These are phyloP conservation scores for Allium fistulosum DNA, from an alignment of 106 monocot species.

Conservation along the genomic window DNA sequence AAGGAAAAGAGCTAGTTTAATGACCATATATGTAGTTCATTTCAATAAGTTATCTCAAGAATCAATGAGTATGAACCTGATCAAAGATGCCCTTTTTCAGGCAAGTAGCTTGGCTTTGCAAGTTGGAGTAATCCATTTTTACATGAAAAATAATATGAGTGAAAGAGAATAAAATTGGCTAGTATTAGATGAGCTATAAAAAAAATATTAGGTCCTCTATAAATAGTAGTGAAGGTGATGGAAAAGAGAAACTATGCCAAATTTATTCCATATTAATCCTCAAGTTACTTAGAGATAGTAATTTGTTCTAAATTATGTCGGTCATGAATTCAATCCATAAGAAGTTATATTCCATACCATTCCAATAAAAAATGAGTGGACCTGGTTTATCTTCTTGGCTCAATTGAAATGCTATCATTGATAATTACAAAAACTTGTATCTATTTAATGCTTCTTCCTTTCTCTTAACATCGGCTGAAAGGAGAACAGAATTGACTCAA, in stretches of 20 bases:
- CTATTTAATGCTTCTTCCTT: too few relatives aligned
- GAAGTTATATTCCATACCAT: background rate
- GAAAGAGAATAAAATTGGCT: too few relatives aligned
- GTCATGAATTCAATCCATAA: background rate
- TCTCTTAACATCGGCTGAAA: too few relatives aligned
- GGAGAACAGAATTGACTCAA: too few relatives aligned
- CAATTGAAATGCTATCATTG: too few relatives aligned
- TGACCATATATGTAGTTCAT: too few relatives aligned
- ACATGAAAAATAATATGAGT: background rate
- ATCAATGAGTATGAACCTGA: slow-evolving; percentile 54
- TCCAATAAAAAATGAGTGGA: background rate
- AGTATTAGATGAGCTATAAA: background rate
- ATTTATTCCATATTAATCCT: slow-evolving; percentile 1
- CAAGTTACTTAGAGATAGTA: slow-evolving; percentile 1
- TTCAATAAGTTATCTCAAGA: too few relatives aligned
- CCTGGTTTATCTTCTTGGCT: too few relatives aligned
- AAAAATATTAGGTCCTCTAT: slow-evolving; percentile 4
- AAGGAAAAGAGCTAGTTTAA: too few relatives aligned
- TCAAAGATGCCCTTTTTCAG: slow-evolving; percentile 79
- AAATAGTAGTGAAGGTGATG: slow-evolving; percentile 25
- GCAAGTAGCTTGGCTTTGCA: slow-evolving; percentile 53
- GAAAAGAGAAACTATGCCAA: slow-evolving; percentile 5
- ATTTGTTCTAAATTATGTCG: background rate
- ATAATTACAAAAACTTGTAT: background rate
- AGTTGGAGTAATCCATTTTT: slow-evolving; percentile 54